These are phyloP conservation scores for Durio zibethinus DNA, from an alignment of 345 rosid species.

Conservation along the genomic window DNA sequence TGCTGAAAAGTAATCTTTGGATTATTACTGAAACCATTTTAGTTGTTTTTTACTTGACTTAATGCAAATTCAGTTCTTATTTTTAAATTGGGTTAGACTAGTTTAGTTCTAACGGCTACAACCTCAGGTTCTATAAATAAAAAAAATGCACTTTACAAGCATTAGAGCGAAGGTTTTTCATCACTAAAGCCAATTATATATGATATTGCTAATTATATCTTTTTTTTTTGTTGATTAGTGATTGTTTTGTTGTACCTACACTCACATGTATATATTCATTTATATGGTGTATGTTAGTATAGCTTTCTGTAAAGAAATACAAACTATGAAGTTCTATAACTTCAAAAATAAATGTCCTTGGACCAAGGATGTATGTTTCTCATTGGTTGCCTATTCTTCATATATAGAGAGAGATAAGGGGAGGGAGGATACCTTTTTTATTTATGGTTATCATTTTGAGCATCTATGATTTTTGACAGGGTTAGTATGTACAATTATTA, in stretches of 20 bases:
- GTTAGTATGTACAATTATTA: background rate
- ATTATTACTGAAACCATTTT: background rate
- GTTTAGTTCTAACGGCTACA: slow-evolving; percentile 13
- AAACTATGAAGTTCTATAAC: background rate
- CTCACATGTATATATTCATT: background rate
- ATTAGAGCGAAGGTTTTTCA: slow-evolving; percentile 51
- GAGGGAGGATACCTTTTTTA: background rate
- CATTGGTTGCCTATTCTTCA: background rate
- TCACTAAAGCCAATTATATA: slow-evolving; percentile 45
- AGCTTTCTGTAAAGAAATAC: background rate
- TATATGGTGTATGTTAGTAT: background rate
- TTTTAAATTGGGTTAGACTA: background rate
- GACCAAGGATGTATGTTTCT: background rate
- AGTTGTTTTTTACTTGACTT: background rate
- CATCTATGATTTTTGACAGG: background rate
- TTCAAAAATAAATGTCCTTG: background rate
- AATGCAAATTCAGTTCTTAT: no score
- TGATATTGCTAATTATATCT: background rate
- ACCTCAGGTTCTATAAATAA: slow-evolving; percentile 25
- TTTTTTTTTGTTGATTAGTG: background rate
- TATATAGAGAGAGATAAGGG: background rate
- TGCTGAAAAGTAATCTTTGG: background rate
- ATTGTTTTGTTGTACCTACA: background rate
- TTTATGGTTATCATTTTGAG: background rate
- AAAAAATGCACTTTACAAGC: slow-evolving; percentile 52